phyloP scores from a whole-genome alignment of 169 alveolate genomes.

The Eimeria falciformis region DNA sequence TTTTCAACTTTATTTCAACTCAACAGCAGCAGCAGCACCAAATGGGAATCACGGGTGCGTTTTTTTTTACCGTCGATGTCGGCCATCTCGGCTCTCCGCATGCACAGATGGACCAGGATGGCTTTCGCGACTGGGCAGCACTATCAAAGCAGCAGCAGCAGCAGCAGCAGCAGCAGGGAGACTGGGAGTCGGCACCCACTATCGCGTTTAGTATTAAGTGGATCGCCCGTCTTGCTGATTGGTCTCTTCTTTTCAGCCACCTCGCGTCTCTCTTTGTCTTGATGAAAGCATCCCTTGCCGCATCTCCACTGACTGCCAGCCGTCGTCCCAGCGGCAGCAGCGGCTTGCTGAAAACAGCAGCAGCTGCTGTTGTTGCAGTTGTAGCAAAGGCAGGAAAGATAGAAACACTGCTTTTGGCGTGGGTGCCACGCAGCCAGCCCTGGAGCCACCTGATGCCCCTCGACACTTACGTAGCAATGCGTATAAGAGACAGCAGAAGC shows the following conservation, averaged over 20 bases:
- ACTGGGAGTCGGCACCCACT: not conserved
- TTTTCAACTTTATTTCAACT: constrained; percentile 4
- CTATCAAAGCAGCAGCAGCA: constrained; percentile 50
- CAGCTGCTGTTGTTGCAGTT: constrained; percentile 30
- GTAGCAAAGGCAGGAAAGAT: not conserved
- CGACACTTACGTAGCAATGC: constrained; percentile 11
- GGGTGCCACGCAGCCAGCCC: constrained; percentile 4
- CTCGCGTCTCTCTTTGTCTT: not conserved
- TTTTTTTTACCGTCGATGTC: constrained; percentile 20
- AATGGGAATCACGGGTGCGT: not conserved
- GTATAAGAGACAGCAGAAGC: constrained; percentile 31
- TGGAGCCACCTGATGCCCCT: constrained; percentile 28
- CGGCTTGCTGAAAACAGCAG: not conserved
- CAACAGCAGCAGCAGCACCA: constrained; percentile 40
- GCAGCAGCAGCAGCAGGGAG: not conserved
- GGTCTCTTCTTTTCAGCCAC: not conserved
- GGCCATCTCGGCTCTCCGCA: constrained; percentile 18
- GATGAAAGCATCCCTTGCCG: constrained; percentile 14
- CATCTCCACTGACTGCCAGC: not conserved
- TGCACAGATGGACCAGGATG: not conserved
- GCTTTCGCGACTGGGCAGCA: constrained; percentile 46
- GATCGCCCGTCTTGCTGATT: not conserved
- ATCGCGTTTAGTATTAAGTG: constrained; percentile 2
- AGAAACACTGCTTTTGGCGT: constrained; percentile 1
- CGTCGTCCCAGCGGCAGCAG: not conserved